These are phyloP conservation scores for Diaporthe vaccinii DNA, from an alignment of 2,329 filamentous ascomycete genomes.

Conservation along the genomic window DNA sequence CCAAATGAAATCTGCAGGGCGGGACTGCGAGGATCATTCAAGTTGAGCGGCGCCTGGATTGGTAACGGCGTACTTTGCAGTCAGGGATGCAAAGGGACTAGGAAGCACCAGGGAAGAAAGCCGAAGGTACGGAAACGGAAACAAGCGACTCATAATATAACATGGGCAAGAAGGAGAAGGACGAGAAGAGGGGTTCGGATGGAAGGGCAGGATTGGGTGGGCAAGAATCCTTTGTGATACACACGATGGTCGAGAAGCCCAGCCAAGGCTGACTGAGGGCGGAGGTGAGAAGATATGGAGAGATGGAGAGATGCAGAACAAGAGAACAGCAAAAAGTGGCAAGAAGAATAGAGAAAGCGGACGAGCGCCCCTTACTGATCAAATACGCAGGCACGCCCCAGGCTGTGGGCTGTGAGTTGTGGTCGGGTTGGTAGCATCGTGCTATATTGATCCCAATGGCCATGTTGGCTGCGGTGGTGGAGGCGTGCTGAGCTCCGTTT, in stretches of 20 bases:
- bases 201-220: constrained; percentile 33
- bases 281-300: background rate
- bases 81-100: constrained; percentile 21
- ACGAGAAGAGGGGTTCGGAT: constrained; percentile 3
- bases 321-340: background rate
- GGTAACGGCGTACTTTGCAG: constrained; percentile 3
- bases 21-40: background rate
- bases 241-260: background rate
- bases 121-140: background rate
- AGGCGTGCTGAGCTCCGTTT: constrained; percentile 9
- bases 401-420: background rate
- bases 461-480: constrained; percentile 12
- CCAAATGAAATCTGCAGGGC: background rate
- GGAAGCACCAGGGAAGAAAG: constrained; percentile 5
- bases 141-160: constrained; percentile 26
- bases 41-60: background rate
- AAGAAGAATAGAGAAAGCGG: background rate
- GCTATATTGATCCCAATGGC: constrained; percentile 28
- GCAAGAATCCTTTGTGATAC: constrained; percentile 34
- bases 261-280: constrained; percentile 20
- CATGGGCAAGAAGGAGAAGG: background rate
- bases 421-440: constrained; percentile 21
- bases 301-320: background rate
- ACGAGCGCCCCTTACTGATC: background rate
- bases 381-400: background rate